Evolutionary conservation across 164 flowering plant genomes (phyloP), one percentile per base, ranked within the genome.

Genomic region (Stephania japonica): DNA sequence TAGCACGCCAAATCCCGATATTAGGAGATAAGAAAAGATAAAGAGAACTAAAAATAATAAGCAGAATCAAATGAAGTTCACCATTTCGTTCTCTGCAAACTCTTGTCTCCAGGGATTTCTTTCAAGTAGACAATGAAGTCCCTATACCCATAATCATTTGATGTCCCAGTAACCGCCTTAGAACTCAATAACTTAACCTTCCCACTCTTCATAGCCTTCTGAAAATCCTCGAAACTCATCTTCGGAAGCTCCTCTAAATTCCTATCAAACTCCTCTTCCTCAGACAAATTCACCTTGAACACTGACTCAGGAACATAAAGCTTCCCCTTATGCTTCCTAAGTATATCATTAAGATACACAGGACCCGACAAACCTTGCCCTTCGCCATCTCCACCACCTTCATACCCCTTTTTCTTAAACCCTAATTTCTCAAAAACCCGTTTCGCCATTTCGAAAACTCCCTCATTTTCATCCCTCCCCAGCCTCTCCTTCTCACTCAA

Each of bases 251-350:
- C 84, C 75, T 87, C 85, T 71, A 92, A 73, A 78, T 82, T 79
- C 72, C 75, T 79, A 26, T 90, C 84, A 50, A 94, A 94, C 75
- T 86, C 90, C 77, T 91, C 99, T 71, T 90, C 94, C 78, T 94
- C 97, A 0, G 97, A 86, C 69, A 94, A 83, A 71, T 73, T 77
- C 21, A 50, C 69, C 64, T 84, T 84, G 71, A 94, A 94, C 66
- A 89, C 79, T 65, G 89, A 90, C 83, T 90, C 99, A 1, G 99
- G 99, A 41, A 92, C 97, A 74, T 90, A 94, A 11, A 91, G 90
- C 80, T 92, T 88, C 70, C 99, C 99, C 67, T 81, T 94, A 75
- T 86, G 83, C 82, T 92, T 89, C 81, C 89, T 91, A 81, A 94
- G 75, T 32, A 94, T 72, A 78, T 94, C 99, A 68, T 91, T 90